These are phyloP conservation scores for Papilionanthe hybrid DNA, from an alignment of 116 monocot species.

Conservation along the genomic window DNA sequence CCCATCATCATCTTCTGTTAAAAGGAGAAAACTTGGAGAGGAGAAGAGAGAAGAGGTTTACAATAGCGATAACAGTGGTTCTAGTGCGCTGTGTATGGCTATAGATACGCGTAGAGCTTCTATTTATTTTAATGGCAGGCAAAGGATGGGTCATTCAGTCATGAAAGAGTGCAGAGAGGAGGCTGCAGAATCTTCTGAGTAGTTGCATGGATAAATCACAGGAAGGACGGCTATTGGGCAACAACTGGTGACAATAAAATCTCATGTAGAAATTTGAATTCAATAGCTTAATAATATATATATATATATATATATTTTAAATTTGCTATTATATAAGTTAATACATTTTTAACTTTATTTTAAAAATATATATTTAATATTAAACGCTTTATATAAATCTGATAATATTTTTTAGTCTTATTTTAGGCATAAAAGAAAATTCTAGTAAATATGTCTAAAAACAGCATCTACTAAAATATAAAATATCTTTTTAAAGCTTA, in stretches of 20 bases:
- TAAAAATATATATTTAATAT: no score
- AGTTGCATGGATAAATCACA: constrained; percentile 51
- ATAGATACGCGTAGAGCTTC: not conserved
- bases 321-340: not conserved
- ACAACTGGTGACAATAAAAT: not conserved
- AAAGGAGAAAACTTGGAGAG: constrained; percentile 5
- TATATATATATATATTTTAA: not conserved
- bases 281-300: not conserved
- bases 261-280: not conserved
- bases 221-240: constrained; percentile 6
- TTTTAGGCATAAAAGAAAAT: no score
- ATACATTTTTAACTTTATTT: not conserved
- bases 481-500: no score
- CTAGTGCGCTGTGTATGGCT: not conserved
- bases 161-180: constrained; percentile 27
- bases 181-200: constrained; percentile 68
- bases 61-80: not conserved
- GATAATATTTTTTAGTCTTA: no score
- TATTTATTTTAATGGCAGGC: constrained; percentile 9
- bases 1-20: constrained; percentile 33
- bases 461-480: no score
- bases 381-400: no score
- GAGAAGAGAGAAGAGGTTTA: not conserved
- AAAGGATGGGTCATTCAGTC: constrained; percentile 58
- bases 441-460: no score